phyloP scores from a whole-genome alignment of 2,329 filamentous ascomycete species.

The Chaetomiaceae sp. region DNA sequence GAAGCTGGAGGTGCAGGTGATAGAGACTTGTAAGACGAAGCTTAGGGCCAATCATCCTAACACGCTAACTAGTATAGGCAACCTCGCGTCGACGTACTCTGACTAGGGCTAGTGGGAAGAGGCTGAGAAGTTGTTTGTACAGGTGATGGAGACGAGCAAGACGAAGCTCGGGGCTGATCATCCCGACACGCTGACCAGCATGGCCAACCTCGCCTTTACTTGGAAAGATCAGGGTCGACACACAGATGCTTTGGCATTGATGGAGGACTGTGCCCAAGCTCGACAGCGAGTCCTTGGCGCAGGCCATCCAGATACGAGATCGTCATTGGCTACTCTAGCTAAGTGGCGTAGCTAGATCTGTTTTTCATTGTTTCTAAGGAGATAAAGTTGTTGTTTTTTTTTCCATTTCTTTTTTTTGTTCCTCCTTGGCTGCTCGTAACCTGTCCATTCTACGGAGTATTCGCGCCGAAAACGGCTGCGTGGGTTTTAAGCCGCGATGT shows the following conservation, averaged over 20 bases:
- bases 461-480: neutral
- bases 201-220: slow-evolving; percentile 5
- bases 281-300: slow-evolving; percentile 15
- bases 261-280: slow-evolving; percentile 14
- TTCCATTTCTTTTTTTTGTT: no score
- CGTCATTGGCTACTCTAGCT: slow-evolving; percentile 6
- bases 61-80: slow-evolving; percentile 5
- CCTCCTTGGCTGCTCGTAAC: neutral
- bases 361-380: neutral
- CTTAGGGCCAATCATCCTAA: neutral
- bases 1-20: neutral
- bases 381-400: no score
- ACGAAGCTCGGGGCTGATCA: neutral
- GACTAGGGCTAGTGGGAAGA: neutral
- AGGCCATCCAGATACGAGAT: slow-evolving; percentile 12
- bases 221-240: slow-evolving; percentile 14
- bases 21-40: neutral
- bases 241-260: slow-evolving; percentile 11
- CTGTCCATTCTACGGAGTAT: neutral
- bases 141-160: neutral
- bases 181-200: neutral
- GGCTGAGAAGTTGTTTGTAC: slow-evolving; percentile 28
- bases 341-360: slow-evolving; percentile 5
- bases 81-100: slow-evolving; percentile 1
- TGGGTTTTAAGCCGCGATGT: neutral